Base-by-base conservation (phyloP, 768 basidiomycete species). In the Porphyrellus cyaneotinctus region DNA sequence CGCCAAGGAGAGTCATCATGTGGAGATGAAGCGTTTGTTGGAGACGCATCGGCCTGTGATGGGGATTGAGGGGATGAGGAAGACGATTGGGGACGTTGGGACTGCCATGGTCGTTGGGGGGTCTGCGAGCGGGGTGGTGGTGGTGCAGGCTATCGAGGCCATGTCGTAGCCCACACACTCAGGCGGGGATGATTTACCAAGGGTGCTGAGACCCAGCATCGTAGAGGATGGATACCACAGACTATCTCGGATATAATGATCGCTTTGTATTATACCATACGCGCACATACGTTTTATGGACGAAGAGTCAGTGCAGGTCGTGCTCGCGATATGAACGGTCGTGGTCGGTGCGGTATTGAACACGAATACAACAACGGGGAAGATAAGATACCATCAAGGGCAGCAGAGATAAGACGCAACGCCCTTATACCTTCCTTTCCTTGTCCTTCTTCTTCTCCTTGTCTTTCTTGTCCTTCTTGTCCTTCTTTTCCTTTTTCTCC, bases 41-140 rank as follows among this genome's bases (percentile, higher is more conserved):
- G 76, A 79, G 17, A 78, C 82, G 57, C 53, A 44, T 38, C 53
- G 49, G 49, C 52, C 56, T 13, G 43, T 30, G 0, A 42, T 35
- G 0, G 54, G 53, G 0, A 6, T 46, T 6, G 68, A 67, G 28
- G 56, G 53, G 15, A 80, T 93, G 58, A 77, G 79, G 62, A 85
- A 85, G 77, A 91, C 92, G 15, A 77, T 95, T 35, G 95, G 95
- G 8, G 91, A 95, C 67, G 85, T 91, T 13, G 90, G 85, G 3
- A 80, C 85, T n/a, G 84, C 86, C 30, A 81, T 95, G 69, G 80
- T 92, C 5, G 75, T 86, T 2, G 75, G 80, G 3, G 81, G 81
- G 4, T 73, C 74, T 41, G 74, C 77, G 49, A 62, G 58, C 22
- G 85, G 80, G 18, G 61, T 90, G 37, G 74, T 90, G 51, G 87